Base-by-base conservation (phyloP, 768 basidiomycete genomes). In the Russula earlei region DNA sequence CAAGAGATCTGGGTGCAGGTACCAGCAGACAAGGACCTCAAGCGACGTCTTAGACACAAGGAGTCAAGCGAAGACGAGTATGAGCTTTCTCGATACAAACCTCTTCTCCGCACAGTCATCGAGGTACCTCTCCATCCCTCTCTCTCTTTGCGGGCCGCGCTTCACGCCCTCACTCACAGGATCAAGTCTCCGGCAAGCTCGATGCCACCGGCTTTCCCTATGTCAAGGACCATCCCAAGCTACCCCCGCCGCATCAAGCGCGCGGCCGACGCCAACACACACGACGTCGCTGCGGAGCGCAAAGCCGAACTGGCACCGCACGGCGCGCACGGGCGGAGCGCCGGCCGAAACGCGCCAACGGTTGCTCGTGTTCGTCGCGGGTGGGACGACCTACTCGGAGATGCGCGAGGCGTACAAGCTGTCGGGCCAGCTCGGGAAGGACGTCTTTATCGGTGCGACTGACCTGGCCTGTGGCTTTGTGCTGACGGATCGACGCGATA, bases 301-400 rank as follows among this genome's bases (percentile, higher is more conserved):
- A 62, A 87, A 89, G 67, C 91, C 91, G 7, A 84, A 81, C 46
- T 94, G 91, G 93, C 90, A 92, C 67, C 82, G 85, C 63, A 84
- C 86, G 1, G 81, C 81, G 5, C 79, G 77, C 62, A 68, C 80
- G 4, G 77, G 74, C 24, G 29, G 45, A 1, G 67, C 72, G 3
- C 66, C 72, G 20, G 64, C 71, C 31, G 78, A 68, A 71, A 75
- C 78, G 49, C 78, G 82, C 56, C 86, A 91, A 69, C 79, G 95
- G 27, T 65, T 96, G 14, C 76, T 99, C 34, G 80, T 97, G 17
- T 98, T 98, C 69, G 76, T 97, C 22, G 88, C 90, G 14, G 96
- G 96, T 34, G 96, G 96, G 2, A 84, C 94, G 79, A 94, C 96
- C 2, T 93, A 92, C 67, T 95, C 93, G 0, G 96, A 99, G 70